A percentile compares a stretch with the other conserved stretches of the same genome.
These are phyloP conservation scores for Excoecaria cochinchinensis DNA, from an alignment of 345 rosid genomes.

Conservation along the genomic window DNA sequence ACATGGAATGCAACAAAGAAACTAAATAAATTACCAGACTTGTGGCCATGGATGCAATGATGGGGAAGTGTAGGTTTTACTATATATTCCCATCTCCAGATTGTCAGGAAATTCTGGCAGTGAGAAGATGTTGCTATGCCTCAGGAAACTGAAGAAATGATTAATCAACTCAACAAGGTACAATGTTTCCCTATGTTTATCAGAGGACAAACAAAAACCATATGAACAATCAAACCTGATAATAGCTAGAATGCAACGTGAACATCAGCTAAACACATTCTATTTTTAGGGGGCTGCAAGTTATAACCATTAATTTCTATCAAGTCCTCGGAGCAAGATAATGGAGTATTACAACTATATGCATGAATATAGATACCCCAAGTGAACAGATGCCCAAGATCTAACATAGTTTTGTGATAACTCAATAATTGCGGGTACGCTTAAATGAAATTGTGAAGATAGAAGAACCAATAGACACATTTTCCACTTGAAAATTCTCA, in stretches of 20 bases:
- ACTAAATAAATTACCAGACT: neutral
- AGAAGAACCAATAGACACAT: neutral
- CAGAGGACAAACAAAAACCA: neutral
- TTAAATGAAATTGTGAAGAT: neutral
- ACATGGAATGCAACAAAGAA: neutral
- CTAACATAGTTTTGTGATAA: neutral
- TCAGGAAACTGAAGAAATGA: neutral
- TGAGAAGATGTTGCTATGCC: no score
- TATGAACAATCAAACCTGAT: no score
- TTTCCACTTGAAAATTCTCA: neutral
- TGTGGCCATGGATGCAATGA: no score
- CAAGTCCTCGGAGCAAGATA: no score
- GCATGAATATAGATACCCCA: neutral
- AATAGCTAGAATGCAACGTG: no score
- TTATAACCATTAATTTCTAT: no score
- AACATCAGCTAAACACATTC: no score
- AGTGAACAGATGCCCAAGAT: neutral
- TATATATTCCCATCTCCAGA: no score
- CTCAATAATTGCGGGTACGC: neutral
- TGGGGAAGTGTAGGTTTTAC: no score
- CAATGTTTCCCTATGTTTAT: neutral
- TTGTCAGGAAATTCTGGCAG: no score
- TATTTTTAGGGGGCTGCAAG: no score
- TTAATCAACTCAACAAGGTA: neutral
- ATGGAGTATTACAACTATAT: no score